A percentile compares a stretch with the other conserved stretches of the same genome.
These are phyloP conservation scores for Talaromyces sp. DNA, from an alignment of 2,329 filamentous ascomycete genomes.

Conservation along the genomic window DNA sequence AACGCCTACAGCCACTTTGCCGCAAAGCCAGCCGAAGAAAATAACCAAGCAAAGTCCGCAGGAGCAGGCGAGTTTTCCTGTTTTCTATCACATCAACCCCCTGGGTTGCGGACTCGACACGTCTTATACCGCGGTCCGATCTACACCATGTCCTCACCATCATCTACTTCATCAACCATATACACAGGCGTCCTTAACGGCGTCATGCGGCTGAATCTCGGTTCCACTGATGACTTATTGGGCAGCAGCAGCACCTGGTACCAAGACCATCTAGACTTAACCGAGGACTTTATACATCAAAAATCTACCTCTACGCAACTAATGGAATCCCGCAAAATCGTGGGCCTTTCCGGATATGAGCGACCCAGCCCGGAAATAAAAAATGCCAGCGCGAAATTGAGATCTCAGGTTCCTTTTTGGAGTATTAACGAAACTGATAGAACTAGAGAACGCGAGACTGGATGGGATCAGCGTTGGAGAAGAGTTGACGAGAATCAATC, in stretches of 20 bases:
- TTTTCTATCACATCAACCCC: slow-evolving; percentile 33
- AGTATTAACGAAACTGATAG: slow-evolving; percentile 16
- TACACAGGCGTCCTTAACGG: slow-evolving; percentile 41
- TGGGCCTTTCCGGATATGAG: slow-evolving; percentile 41
- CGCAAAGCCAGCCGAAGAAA: slow-evolving; percentile 12
- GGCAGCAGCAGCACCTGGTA: slow-evolving; percentile 29
- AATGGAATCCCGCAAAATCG: slow-evolving; percentile 15
- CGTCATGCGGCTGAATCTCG: slow-evolving; percentile 40
- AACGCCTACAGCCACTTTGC: slow-evolving; percentile 30
- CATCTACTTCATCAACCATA: slow-evolving; percentile 40
- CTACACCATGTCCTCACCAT: slow-evolving; percentile 42
- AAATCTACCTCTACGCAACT: slow-evolving; percentile 12
- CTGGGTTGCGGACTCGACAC: slow-evolving; percentile 10
- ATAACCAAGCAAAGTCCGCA: neutral
- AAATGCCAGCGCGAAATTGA: slow-evolving; percentile 27
- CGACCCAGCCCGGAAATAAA: slow-evolving; percentile 31
- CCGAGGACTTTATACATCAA: slow-evolving; percentile 10
- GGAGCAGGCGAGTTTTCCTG: slow-evolving; percentile 34
- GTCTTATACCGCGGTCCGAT: slow-evolving; percentile 40
- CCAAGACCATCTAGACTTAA: slow-evolving; percentile 22
- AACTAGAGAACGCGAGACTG: slow-evolving; percentile 19
- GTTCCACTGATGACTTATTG: slow-evolving; percentile 38
- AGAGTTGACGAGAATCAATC: slow-evolving; percentile 20
- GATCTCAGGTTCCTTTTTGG: slow-evolving; percentile 29
- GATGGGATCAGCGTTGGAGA: slow-evolving; percentile 37